phyloP scores from a whole-genome alignment of 2,329 filamentous ascomycete species.

The Penicillium freii region DNA sequence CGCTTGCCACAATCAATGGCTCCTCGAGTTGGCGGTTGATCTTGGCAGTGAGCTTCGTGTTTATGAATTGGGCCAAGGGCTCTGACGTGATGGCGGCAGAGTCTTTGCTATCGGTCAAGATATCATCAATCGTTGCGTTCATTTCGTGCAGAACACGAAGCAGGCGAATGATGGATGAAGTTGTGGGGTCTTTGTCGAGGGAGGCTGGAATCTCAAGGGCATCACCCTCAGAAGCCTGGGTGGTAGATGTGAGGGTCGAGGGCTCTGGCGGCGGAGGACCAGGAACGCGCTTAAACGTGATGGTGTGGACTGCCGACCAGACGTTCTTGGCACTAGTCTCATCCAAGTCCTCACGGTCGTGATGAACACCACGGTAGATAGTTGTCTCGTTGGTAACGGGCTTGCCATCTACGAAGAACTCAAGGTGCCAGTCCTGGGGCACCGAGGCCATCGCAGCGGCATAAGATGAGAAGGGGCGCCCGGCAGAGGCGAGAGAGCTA shows the following conservation, averaged over 20 bases:
- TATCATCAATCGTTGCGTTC: slow-evolving; percentile 90
- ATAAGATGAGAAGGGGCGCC: slow-evolving; percentile 69
- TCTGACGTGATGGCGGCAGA: slow-evolving; percentile 71
- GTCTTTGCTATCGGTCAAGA: slow-evolving; percentile 74
- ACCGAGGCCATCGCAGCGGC: slow-evolving; percentile 75
- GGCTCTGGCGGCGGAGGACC: slow-evolving; percentile 77
- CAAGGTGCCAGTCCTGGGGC: slow-evolving; percentile 94
- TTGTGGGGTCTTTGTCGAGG: slow-evolving; percentile 77
- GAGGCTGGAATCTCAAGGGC: slow-evolving; percentile 70
- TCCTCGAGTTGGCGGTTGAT: slow-evolving; percentile 96
- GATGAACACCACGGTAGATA: slow-evolving; percentile 91
- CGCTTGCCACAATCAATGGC: slow-evolving; percentile 93
- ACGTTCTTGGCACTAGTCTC: slow-evolving; percentile 73
- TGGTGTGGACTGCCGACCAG: slow-evolving; percentile 85
- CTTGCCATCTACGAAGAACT: slow-evolving; percentile 84
- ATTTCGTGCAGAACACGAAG: slow-evolving; percentile 88
- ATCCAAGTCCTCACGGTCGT: slow-evolving; percentile 58
- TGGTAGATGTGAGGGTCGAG: slow-evolving; percentile 57
- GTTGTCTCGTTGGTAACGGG: slow-evolving; percentile 88
- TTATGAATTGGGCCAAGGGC: slow-evolving; percentile 90
- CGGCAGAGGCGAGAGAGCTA: slow-evolving; percentile 52
- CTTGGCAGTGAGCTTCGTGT: slow-evolving; percentile 96
- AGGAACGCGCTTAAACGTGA: slow-evolving; percentile 83
- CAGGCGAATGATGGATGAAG: slow-evolving; percentile 80
- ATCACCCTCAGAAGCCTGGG: slow-evolving; percentile 54